These are phyloP conservation scores for Diaporthe citriasiana DNA, from an alignment of 2,329 filamentous ascomycete genomes.

Conservation along the genomic window DNA sequence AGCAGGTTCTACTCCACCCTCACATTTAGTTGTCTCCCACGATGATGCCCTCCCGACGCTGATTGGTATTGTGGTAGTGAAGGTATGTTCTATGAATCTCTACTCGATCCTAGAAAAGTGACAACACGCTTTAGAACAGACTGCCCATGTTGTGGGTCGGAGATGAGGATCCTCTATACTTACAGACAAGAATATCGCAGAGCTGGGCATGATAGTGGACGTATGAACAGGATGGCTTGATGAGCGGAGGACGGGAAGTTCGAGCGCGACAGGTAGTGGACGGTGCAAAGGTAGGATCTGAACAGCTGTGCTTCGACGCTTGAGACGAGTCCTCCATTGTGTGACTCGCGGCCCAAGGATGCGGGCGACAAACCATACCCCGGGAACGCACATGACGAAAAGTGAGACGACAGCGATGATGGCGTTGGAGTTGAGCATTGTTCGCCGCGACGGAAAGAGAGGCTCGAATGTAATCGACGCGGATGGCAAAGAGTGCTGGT, in stretches of 20 bases:
- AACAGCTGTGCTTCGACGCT: not conserved
- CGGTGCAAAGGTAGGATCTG: not conserved
- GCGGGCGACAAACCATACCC: not conserved
- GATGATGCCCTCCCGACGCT: accelerated
- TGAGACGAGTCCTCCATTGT: not conserved
- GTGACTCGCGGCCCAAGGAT: not conserved
- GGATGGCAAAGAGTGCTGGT: not conserved
- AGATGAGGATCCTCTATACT: not conserved
- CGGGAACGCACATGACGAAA: not conserved
- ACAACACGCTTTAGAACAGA: not conserved
- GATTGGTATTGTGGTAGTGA: not conserved
- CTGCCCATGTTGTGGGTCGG: not conserved
- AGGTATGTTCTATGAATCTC: not conserved
- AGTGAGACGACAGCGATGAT: not conserved
- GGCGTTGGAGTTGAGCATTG: not conserved
- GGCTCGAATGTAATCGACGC: not conserved
- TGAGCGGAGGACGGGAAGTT: not conserved
- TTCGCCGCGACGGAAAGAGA: not conserved
- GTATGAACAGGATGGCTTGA: no score
- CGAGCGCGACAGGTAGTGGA: not conserved
- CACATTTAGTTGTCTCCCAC: accelerated
- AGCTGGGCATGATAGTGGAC: not conserved
- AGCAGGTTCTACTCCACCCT: accelerated
- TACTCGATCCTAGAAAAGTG: not conserved
- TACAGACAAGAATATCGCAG: not conserved